Evolutionary conservation across 2,329 filamentous ascomycete species (phyloP).

Genomic region (Aspergillus clavatus): DNA sequence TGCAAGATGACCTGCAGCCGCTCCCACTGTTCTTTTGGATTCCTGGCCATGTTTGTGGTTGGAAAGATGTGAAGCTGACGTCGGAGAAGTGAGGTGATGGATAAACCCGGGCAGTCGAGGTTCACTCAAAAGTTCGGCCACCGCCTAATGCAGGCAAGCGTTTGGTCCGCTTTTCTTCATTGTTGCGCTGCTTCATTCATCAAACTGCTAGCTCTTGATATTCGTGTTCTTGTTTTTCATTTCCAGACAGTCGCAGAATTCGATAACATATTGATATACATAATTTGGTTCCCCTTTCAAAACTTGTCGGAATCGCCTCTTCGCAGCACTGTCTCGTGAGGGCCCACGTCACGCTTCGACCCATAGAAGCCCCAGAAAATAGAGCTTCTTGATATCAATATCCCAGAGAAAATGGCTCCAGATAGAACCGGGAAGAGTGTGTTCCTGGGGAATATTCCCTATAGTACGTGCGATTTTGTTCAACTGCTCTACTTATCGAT

Average conservation of each 20-base stretch:
- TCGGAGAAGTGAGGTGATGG: constrained; percentile 23
- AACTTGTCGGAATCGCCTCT: too few relatives aligned
- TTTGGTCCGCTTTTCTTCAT: constrained; percentile 1
- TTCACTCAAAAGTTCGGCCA: constrained; percentile 26
- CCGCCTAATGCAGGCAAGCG: constrained; percentile 11
- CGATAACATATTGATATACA: too few relatives aligned
- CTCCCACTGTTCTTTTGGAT: constrained; percentile 63
- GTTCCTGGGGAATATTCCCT: constrained; percentile 57
- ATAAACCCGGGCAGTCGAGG: constrained; percentile 18
- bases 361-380: not conserved
- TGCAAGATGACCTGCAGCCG: constrained; percentile 60
- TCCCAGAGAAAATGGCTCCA: constrained; percentile 36
- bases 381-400: constrained; percentile 2
- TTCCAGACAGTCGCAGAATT: too few relatives aligned
- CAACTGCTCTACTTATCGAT: constrained; percentile 11
- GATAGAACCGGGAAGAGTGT: constrained; percentile 44
- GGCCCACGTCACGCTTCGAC: not conserved
- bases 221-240: too few relatives aligned
- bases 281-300: too few relatives aligned
- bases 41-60: constrained; percentile 42
- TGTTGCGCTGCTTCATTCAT: not conserved
- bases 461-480: constrained; percentile 64
- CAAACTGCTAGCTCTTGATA: too few relatives aligned
- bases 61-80: constrained; percentile 18
- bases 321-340: not conserved